These are phyloP conservation scores for Moricandia moricandioides DNA, from an alignment of 345 rosid species.

Conservation along the genomic window DNA sequence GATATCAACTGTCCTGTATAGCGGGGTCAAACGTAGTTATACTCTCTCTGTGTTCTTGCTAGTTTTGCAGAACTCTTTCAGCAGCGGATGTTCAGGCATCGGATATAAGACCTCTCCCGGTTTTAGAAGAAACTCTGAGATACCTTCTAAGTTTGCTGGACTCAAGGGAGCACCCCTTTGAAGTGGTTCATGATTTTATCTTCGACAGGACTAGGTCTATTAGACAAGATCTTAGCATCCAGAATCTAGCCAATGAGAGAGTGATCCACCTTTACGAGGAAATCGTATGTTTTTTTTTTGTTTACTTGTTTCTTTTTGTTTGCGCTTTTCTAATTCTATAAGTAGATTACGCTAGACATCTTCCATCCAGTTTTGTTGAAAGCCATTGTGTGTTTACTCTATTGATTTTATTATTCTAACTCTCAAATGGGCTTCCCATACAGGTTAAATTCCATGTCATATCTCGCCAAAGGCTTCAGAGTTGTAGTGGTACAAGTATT, in stretches of 20 bases:
- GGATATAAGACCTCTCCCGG: slow-evolving; percentile 75
- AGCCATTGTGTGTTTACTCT: slow-evolving; percentile 1
- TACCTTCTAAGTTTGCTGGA: slow-evolving; percentile 68
- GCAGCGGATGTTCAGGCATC: slow-evolving; percentile 46
- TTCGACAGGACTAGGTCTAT: slow-evolving; percentile 93
- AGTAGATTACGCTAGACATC: not conserved
- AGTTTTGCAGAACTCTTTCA: slow-evolving; percentile 96
- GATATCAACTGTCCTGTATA: not conserved
- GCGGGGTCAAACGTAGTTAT: too few species aligned
- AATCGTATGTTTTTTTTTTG: slow-evolving; percentile 54
- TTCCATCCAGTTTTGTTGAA: not conserved
- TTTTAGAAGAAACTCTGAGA: slow-evolving; percentile 66
- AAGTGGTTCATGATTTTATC: slow-evolving; percentile 85
- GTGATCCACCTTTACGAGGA: slow-evolving; percentile 70
- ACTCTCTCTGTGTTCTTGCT: slow-evolving; percentile 19
- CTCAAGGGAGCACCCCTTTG: slow-evolving; percentile 58
- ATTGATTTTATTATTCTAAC: slow-evolving; percentile 8
- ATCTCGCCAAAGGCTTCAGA: slow-evolving; percentile 72
- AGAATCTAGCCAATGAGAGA: slow-evolving; percentile 57
- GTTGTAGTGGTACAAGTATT: slow-evolving; percentile 41
- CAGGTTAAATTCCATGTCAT: slow-evolving; percentile 81
- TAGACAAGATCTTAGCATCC: slow-evolving; percentile 93
- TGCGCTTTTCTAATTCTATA: not conserved
- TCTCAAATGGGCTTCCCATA: slow-evolving; percentile 5
- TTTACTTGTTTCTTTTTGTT: slow-evolving; percentile 15